Conservation (phyloP, 495 filamentous ascomycete species). For the Aspergillus biplanus region DNA sequence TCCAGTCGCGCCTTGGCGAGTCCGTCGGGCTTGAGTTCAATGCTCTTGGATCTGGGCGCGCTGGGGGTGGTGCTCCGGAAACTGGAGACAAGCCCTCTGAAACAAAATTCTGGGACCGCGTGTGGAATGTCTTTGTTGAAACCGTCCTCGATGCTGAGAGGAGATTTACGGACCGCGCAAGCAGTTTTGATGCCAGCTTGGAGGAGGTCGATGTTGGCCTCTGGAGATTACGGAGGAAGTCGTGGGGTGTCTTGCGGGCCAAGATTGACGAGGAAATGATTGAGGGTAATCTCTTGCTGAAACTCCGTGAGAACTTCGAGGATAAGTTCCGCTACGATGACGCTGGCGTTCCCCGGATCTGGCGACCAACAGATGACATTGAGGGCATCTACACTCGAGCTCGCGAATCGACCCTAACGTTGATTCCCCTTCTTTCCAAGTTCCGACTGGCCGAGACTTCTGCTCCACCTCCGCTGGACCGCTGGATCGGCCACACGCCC, state of each 20-base stretch:
- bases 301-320: slow-evolving; percentile 97
- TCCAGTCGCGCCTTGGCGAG: slow-evolving; percentile 82
- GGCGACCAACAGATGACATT: slow-evolving; percentile 96
- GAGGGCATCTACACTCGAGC: slow-evolving; percentile 91
- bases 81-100: slow-evolving; percentile 73
- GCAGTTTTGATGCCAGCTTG: slow-evolving; percentile 87
- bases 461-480: slow-evolving; percentile 75
- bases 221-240: slow-evolving; percentile 89
- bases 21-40: slow-evolving; percentile 94
- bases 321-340: slow-evolving; percentile 99
- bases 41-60: slow-evolving; percentile 83
- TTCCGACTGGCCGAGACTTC: slow-evolving; percentile 74
- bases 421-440: slow-evolving; percentile 87
- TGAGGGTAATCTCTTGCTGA: slow-evolving; percentile 93
- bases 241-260: slow-evolving; percentile 85
- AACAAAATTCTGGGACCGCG: slow-evolving; percentile 91
- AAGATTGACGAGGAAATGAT: slow-evolving; percentile 98
- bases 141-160: slow-evolving; percentile 86
- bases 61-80: slow-evolving; percentile 78
- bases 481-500: slow-evolving; percentile 83
- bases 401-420: slow-evolving; percentile 82
- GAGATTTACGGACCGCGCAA: slow-evolving; percentile 83
- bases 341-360: slow-evolving; percentile 90
- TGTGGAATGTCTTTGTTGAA: slow-evolving; percentile 84
- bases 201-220: slow-evolving; percentile 93